Evolutionary conservation across 2,329 filamentous ascomycete species (phyloP), one percentile per base, ranked within the genome.

Genomic region (Aureobasidium sp.): DNA sequence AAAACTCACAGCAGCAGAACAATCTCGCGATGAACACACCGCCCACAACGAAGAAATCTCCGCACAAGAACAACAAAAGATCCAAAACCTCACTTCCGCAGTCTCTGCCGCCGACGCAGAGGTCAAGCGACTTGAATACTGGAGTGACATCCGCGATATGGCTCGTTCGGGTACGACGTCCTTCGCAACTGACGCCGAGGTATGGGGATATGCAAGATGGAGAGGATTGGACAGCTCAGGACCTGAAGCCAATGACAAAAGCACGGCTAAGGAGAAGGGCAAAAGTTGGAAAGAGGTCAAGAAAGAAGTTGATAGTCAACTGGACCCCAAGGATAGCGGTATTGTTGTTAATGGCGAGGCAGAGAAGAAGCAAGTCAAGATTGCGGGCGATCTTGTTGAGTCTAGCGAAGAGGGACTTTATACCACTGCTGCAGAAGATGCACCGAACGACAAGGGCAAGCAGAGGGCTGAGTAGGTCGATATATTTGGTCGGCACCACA

Each of bases 71-170:
- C 68, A 71, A 53, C 72, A 74, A 55, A 75, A 80, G 53, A 81
- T 83, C 48, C 75, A 84, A 39, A 83, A 88, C 59, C 76, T 97
- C n/a, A 77, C 81, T 29, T 83, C 79, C 22, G 88, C 90, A 1
- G 77, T 89, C 11, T 77, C 83, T 57, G 84, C 87, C 42, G 89
- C 88, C 2, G 86, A 91, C 58, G 82, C 84, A 61, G 87, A 95
- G 63, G 85, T 95, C 45, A 83, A 83, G 54, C 84, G 79, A 56
- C 73, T 95, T 6, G 88, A 94, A 47, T 94, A 90, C 65, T 95
- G 91, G 85, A 90, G 86, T 64, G 88, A 95, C 64, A 70, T 75
- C 50, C 71, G 75, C 37, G 70, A 66, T 35, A 63, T 77, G 29
- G 65, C 65, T 14, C 64, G 68, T 27, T 60, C 68, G 37, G 70